Conservation (phyloP, 352 stramenopile species). For the Phytophthora capsici region DNA sequence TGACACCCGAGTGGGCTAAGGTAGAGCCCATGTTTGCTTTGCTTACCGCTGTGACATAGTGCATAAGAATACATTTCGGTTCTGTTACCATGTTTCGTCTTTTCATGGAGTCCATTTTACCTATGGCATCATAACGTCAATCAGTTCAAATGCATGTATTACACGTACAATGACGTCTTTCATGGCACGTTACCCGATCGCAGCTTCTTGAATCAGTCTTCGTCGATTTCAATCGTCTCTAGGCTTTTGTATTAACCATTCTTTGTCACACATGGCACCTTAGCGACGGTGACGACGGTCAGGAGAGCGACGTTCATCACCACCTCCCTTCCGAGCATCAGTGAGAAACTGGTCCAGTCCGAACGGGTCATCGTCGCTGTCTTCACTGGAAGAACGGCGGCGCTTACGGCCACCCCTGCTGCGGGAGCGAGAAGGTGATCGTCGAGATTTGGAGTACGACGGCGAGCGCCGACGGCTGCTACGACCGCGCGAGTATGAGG, state of each 20-base stretch:
- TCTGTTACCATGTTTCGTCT: neutral
- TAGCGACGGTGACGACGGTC: constrained; percentile 43
- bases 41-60: neutral
- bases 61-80: constrained; percentile 1
- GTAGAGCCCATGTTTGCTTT: neutral
- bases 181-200: constrained; percentile 2
- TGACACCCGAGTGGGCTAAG: constrained; percentile 12
- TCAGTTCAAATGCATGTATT: constrained; percentile 4
- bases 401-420: constrained; percentile 57
- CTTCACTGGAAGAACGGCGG: constrained; percentile 49
- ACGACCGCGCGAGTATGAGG: constrained; percentile 33
- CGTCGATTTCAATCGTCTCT: neutral
- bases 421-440: constrained; percentile 44
- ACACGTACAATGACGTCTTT: neutral
- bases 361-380: constrained; percentile 80
- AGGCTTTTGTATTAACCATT: neutral
- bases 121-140: neutral
- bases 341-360: constrained; percentile 86
- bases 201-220: neutral
- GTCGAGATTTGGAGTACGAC: constrained; percentile 44
- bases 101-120: neutral
- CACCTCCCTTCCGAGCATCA: constrained; percentile 61
- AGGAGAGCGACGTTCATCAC: constrained; percentile 33
- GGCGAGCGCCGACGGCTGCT: constrained; percentile 33
- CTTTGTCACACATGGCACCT: constrained; percentile 3